Evolutionary conservation across 306 rosid species (phyloP), one percentile per base, ranked within the genome.

Genomic region (Quercus rubra): DNA sequence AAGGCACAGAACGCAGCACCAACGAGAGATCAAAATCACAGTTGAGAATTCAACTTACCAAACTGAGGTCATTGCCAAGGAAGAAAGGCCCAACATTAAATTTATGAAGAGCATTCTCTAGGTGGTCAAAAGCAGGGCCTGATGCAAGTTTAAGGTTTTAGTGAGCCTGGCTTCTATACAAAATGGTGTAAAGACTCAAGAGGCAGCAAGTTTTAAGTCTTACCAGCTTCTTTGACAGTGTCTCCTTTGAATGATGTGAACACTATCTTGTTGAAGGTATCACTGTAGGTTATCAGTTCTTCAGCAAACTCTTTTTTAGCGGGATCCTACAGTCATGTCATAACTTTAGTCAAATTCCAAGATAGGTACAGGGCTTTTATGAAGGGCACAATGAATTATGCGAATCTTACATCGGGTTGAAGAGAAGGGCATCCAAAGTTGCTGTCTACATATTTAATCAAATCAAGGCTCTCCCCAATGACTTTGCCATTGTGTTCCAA

Each of bases 401-500:
- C 4, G 73, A 25, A 55, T 84, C 84, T 82, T 90, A 91, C 98
- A 77, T 14, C 73, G 13, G 97, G 96, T 52, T 56, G 59, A 57
- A 94, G 87, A 80, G 97, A 81, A 77, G 81, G 85, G 56, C 91
- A 89, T 79, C 83, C 86, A 71, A 88, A 88, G 77, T 85, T 78
- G 64, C 74, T 83, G 74, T 92, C 95, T 5, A 94, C 3, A 83
- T 92, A 94, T 80, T 92, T 91, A 82, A 94, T 80, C 85, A 92
- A 80, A 82, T 92, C 97, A 83, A 94, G 92, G 82, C 97, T 92
- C 83, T 94, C 99, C 74, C 95, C 97, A 23, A 87, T 68, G 55
- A 94, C 74, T 81, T 92, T 88, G 9, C 94, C 94, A 78, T 92
- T 89, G 87, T 91, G 97, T 90, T 94, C 97, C 90, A 94, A 82